Base-by-base conservation (phyloP, 169 alveolate genomes). In the Plasmodium chabaudi region DNA sequence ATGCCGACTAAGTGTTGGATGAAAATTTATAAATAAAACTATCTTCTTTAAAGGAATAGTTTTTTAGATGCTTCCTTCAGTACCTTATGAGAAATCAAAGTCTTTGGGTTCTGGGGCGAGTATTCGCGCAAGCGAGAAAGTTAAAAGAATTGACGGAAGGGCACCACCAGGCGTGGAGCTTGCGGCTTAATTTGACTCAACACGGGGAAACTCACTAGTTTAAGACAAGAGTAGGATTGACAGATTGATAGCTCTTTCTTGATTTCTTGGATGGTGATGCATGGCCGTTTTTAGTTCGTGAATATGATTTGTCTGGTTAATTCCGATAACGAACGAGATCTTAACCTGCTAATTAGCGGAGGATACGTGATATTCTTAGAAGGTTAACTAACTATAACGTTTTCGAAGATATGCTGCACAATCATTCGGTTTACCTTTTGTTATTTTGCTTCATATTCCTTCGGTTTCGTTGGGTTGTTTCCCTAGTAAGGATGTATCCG, bases 111-210 rank as follows among this genome's bases (percentile, higher is more conserved):
- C 97, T 93, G 97, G 98, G 98, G 98, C 97, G 97, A 95, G 98
- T 95, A 95, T 97, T 97, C 97, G 96, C 98, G 98, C 98, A 95
- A 95, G 98, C 96, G 97, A 95, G 98, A 96, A 97, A 95, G 98
- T 96, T 96, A 94, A 94, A 95, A 97, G 97, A 95, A 94, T 94
- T 93, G 97, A 93, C 97, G 97, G 97, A 94, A 92, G 96, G 97
- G 97, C 97, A 96, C 98, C 98, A 94, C 98, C 96, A 96, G 96
- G 97, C 88, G 97, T 93, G 97, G 97, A 95, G 96, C 96, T 94
- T 95, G 97, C 97, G 97, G 96, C 97, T 95, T 95, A 94, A 94
- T 96, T 95, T 94, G 97, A 96, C 97, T 94, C 97, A 93, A 96
- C 96, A 94, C 97, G 97, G 96, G 96, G 75, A 93, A 94, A 88